phyloP scores from a whole-genome alignment of 306 rosid genomes.

The Cicer bijugum region DNA sequence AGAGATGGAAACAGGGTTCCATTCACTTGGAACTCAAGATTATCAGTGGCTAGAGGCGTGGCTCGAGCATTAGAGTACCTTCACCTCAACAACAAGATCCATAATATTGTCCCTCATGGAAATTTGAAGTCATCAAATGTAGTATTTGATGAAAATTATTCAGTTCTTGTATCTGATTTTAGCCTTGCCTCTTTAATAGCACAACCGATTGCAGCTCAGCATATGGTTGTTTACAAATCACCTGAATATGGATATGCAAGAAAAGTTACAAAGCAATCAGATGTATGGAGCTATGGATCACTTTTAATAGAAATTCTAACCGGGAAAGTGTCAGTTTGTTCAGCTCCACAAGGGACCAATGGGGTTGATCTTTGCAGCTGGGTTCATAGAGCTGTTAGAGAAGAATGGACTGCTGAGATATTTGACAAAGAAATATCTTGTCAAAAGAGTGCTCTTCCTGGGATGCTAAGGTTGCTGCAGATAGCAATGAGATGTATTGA shows the following conservation, averaged over 20 bases:
- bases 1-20: constrained; percentile 57
- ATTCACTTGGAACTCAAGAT: constrained; percentile 69
- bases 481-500: constrained; percentile 72
- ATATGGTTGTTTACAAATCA: constrained; percentile 63
- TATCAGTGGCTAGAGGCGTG: constrained; percentile 64
- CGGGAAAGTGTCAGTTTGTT: constrained; percentile 56
- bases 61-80: constrained; percentile 76
- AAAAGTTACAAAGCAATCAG: constrained; percentile 64
- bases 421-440: constrained; percentile 63
- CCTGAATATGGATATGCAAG: constrained; percentile 59
- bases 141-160: constrained; percentile 59
- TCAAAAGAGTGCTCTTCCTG: constrained; percentile 55
- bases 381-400: constrained; percentile 78
- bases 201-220: constrained; percentile 71
- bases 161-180: constrained; percentile 67
- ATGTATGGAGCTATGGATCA: constrained; percentile 87
- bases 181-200: constrained; percentile 67
- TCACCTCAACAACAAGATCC: constrained; percentile 55
- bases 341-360: constrained; percentile 61
- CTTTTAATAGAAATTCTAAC: constrained; percentile 75
- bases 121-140: constrained; percentile 77
- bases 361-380: constrained; percentile 68
- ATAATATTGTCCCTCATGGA: constrained; percentile 64
- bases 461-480: constrained; percentile 73
- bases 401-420: constrained; percentile 94